These are phyloP conservation scores for Rhodomyrtus psidioides DNA, from an alignment of 441 rosid genomes.

Conservation along the genomic window DNA sequence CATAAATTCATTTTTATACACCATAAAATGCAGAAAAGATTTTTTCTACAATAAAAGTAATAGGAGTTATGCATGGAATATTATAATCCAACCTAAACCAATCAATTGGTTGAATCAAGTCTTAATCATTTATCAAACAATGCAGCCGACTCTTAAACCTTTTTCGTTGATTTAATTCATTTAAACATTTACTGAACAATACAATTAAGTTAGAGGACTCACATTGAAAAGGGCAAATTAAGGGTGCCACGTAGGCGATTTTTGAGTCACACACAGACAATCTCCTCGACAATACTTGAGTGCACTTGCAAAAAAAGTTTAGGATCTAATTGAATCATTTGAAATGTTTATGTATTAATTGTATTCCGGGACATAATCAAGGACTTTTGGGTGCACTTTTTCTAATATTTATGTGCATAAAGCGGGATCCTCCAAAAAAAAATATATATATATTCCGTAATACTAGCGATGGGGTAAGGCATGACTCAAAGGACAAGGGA, in stretches of 20 bases:
- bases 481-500: not conserved
- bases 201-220: not conserved
- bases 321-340: not conserved
- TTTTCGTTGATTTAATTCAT: not conserved
- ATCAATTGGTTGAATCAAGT: not conserved
- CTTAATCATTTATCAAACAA: not conserved
- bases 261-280: not conserved
- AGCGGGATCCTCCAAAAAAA: too few species aligned
- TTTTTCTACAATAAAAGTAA: not conserved
- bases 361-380: not conserved
- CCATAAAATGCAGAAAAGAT: not conserved
- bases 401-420: too few species aligned
- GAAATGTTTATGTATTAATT: not conserved
- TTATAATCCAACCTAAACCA: not conserved
- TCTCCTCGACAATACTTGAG: not conserved
- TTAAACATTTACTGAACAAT: not conserved
- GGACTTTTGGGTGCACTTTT: too few species aligned
- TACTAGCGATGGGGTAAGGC: not conserved
- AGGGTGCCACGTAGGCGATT: not conserved
- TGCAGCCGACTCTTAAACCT: not conserved
- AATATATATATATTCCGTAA: too few species aligned
- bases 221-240: not conserved
- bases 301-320: not conserved
- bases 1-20: not conserved
- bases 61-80: not conserved